Evolutionary conservation across 2,329 filamentous ascomycete genomes (phyloP).

Genomic region (Lachnellula occidentalis): DNA sequence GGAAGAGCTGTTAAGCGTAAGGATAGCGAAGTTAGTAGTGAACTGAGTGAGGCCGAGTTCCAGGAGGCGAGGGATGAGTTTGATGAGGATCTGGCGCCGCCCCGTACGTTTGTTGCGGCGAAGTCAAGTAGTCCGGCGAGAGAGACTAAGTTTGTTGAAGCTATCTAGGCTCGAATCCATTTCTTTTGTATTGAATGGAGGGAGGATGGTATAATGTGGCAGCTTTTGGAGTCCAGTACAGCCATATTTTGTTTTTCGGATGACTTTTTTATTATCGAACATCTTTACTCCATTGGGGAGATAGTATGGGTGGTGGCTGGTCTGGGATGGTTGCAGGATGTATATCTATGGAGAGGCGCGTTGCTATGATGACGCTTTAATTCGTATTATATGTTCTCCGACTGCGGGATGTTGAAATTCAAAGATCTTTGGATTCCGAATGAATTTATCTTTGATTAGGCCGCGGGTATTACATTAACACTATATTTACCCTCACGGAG

Average conservation of each 20-base stretch:
- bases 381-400: no score
- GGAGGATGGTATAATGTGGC: not conserved
- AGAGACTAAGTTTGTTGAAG: constrained; percentile 55
- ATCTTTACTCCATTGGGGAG: not conserved
- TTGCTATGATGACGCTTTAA: no score
- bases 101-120: constrained; percentile 25
- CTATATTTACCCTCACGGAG: no score
- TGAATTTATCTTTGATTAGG: no score
- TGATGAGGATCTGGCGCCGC: constrained; percentile 40
- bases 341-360: no score
- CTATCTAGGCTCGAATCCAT: constrained; percentile 33
- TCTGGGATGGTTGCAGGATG: not conserved
- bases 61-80: constrained; percentile 43
- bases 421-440: no score
- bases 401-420: no score
- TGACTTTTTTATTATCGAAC: not conserved
- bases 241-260: not conserved
- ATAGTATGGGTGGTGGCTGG: no score
- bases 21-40: constrained; percentile 11
- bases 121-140: constrained; percentile 47
- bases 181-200: not conserved
- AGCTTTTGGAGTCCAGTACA: not conserved
- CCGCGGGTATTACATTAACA: no score
- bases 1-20: constrained; percentile 4
- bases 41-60: constrained; percentile 37